Evolutionary conservation across 1,284 basidiomycete genomes (phyloP).

Genomic region (Ganoderma sinense): DNA sequence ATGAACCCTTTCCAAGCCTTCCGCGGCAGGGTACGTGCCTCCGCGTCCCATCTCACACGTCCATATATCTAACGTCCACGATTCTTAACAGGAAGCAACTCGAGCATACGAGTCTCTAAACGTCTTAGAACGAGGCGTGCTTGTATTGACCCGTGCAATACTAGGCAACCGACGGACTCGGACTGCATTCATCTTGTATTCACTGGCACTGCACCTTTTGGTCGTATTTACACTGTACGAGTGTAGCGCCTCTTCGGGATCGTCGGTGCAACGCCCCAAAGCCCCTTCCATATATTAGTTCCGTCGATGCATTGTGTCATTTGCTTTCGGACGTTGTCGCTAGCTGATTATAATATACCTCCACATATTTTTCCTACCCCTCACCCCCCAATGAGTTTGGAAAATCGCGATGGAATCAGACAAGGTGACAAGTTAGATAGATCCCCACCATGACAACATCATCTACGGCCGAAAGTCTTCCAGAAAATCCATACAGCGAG

Average conservation of each 20-base stretch:
- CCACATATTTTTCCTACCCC: background rate
- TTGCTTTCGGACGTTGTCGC: constrained; percentile 7
- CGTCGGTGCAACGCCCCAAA: constrained; percentile 49
- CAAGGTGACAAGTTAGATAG: background rate
- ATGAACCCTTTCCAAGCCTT: constrained; percentile 99
- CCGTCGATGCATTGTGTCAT: background rate
- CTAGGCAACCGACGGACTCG: constrained; percentile 89
- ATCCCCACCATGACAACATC: background rate
- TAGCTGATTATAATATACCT: constrained; percentile 13
- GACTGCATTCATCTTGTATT: constrained; percentile 85
- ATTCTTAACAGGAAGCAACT: constrained; percentile 80
- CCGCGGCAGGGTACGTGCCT: constrained; percentile 83
- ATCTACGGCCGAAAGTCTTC: background rate
- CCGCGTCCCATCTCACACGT: background rate
- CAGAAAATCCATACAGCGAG: background rate
- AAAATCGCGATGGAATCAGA: background rate
- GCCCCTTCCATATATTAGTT: background rate
- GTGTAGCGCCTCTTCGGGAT: constrained; percentile 60
- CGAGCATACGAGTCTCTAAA: constrained; percentile 92
- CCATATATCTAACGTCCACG: background rate
- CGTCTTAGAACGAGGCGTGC: constrained; percentile 88
- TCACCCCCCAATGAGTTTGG: background rate
- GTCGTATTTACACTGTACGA: constrained; percentile 84
- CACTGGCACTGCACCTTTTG: constrained; percentile 78
- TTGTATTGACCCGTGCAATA: constrained; percentile 86